Evolutionary conservation across 441 rosid species (phyloP), one percentile per base, ranked within the genome.

Genomic region (Euphorbia celastroides): DNA sequence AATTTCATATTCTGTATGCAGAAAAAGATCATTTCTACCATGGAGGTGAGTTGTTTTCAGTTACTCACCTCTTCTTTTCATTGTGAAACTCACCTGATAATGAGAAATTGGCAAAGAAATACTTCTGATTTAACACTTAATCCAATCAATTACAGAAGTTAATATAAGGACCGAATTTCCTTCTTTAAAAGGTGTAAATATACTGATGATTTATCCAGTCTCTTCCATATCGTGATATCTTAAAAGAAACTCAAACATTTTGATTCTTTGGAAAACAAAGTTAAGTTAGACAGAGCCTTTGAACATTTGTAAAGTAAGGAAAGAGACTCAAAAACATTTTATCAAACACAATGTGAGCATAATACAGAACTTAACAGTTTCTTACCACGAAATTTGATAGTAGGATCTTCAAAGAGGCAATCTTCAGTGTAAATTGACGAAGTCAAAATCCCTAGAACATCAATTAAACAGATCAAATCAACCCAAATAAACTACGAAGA

Each of bases 371-470:
- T 14, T n/a, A n/a, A n/a, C n/a, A 34, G 38, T 34, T 65, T 72
- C 74, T 74, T 65, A 91, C 96, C 97, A 60, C 58, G 85, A 60
- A 88, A 91, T 65, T 83, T 84, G 44, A 93, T 88, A 41, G 98
- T 93, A 14, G 96, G 98, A 62, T 93, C 98, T 77, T 84, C 96
- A 26, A 90, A 93, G 65, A 83, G 46, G 67, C 97, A 89, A 66
- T 89, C 96, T 71, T 87, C 79, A 30, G 80, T 77, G 57, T 90
- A 90, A 60, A 88, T 77, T 12, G 62, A 79, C 68, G 81, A 74
- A 68, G 92, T 82, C 79, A 89, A 89, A 70, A 67, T 70, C 71
- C 96, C 94, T 92, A 63, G 1, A 46, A 51, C 10, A 34, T 23
- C 54, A 57, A 38, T 11, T 44, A 8, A 46, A 19, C 23, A 3